Percentiles rank a stretch among this genome's conserved stretches.
Conservation (phyloP, 2,329 filamentous ascomycete genomes). For the Colletotrichum sp. region DNA sequence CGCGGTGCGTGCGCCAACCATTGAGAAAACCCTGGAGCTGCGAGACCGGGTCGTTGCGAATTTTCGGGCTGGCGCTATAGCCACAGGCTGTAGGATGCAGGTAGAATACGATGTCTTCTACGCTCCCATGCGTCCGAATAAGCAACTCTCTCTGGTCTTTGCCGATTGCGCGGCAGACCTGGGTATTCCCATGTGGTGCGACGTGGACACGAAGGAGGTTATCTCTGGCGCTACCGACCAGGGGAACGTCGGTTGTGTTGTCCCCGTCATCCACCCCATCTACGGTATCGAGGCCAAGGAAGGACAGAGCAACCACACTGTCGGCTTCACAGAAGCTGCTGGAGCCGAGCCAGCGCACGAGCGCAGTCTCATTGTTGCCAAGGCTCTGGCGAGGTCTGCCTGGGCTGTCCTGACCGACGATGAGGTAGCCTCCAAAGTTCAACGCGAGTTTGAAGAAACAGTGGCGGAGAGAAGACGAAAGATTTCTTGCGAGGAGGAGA, state of each 20-base stretch:
- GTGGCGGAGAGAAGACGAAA: background rate
- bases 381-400: background rate
- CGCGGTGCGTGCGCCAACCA: background rate
- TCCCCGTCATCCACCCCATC: background rate
- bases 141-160: background rate
- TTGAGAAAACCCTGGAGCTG: background rate
- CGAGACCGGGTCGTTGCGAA: background rate
- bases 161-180: background rate
- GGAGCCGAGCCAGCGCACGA: background rate
- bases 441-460: background rate
- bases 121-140: background rate
- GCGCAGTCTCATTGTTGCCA: background rate
- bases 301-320: background rate
- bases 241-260: background rate
- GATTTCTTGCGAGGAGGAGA: background rate
- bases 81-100: background rate
- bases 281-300: background rate
- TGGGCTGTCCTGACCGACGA: background rate
- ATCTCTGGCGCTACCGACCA: background rate
- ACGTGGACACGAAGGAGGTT: background rate
- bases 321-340: background rate
- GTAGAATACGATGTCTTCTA: background rate
- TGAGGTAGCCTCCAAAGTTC: background rate
- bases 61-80: background rate
- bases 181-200: background rate